A percentile compares a stretch with the other conserved stretches of the same genome.
These are phyloP conservation scores for Brettanomyces custersianus DNA, from an alignment of 805 yeast genomes.

Conservation along the genomic window DNA sequence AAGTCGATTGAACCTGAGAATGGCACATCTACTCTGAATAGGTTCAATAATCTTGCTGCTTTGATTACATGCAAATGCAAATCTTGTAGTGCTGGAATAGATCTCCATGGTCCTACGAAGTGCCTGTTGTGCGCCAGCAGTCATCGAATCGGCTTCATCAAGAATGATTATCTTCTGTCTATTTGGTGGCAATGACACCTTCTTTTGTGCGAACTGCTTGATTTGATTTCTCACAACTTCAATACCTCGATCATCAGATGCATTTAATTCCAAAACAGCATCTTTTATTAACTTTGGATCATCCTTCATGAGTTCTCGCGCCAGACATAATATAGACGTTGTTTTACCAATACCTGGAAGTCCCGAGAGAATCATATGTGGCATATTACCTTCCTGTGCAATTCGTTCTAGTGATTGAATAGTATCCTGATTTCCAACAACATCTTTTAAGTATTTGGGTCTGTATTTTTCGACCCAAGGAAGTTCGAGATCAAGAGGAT, in stretches of 20 bases:
- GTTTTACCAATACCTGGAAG: conserved; percentile 97
- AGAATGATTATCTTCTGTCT: conserved; percentile 86
- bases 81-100: conserved; percentile 90
- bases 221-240: conserved; percentile 92
- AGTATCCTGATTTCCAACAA: conserved; percentile 91
- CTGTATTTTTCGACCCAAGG: conserved; percentile 90
- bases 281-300: conserved; percentile 33
- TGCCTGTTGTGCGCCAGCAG: conserved; percentile 93
- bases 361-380: conserved; percentile 93
- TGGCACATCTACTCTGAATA: conserved; percentile 92
- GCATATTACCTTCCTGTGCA: conserved; percentile 92
- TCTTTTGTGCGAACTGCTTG: conserved; percentile 93
- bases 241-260: conserved; percentile 95
- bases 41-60: conserved; percentile 94
- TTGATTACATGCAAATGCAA: conserved; percentile 98
- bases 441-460: conserved; percentile 68
- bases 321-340: conserved; percentile 85
- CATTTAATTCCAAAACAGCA: conserved; percentile 89
- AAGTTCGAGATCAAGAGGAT: conserved; percentile 24
- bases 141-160: conserved; percentile 98
- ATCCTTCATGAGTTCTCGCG: conserved; percentile 71
- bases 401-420: conserved; percentile 75
- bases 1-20: conserved; percentile 72
- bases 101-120: conserved; percentile 92
- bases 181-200: conserved; percentile 78